Percentiles rank a stretch among this genome's conserved stretches.
These are phyloP conservation scores for Leucogyrophana mollusca DNA, from an alignment of 768 basidiomycete species.

Conservation along the genomic window DNA sequence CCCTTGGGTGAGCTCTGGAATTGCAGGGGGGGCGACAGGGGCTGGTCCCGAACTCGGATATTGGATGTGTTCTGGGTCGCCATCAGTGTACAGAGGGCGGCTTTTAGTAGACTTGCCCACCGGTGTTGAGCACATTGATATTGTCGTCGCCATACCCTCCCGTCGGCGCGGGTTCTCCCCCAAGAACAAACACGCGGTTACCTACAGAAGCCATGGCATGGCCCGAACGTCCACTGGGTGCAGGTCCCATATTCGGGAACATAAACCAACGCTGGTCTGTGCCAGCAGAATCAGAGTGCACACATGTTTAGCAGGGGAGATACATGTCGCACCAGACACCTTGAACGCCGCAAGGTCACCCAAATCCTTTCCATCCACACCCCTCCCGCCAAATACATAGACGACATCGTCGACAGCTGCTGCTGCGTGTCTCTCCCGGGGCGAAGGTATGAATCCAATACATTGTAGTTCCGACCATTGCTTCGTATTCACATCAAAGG, in stretches of 20 bases:
- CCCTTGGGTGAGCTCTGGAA: no score
- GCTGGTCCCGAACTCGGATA: conserved; percentile 70
- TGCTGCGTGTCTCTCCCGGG: conserved; percentile 95
- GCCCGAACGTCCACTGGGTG: conserved; percentile 88
- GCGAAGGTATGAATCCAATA: conserved; percentile 95
- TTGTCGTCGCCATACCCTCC: conserved; percentile 76
- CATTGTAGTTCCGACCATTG: conserved; percentile 92
- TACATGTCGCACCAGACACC: conserved; percentile 77
- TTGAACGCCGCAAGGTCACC: conserved; percentile 96
- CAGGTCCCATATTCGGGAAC: conserved; percentile 99
- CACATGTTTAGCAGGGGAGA: not conserved
- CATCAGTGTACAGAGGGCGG: conserved; percentile 1
- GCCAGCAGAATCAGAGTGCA: not conserved
- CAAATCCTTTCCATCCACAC: conserved; percentile 95
- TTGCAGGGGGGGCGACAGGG: no score
- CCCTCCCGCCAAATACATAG: conserved; percentile 95
- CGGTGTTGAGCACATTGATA: conserved; percentile 94
- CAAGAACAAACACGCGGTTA: conserved; percentile 86
- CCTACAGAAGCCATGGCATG: conserved; percentile 98
- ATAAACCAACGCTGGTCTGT: conserved; percentile 98
- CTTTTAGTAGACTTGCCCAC: conserved; percentile 59
- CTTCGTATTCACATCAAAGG: conserved; percentile 77
- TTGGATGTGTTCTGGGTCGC: conserved; percentile 78
- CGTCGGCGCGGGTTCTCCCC: conserved; percentile 82
- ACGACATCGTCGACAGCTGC: conserved; percentile 96